Conservation (phyloP, 2,329 filamentous ascomycete genomes). For the Aureobasidium melanogenum region DNA sequence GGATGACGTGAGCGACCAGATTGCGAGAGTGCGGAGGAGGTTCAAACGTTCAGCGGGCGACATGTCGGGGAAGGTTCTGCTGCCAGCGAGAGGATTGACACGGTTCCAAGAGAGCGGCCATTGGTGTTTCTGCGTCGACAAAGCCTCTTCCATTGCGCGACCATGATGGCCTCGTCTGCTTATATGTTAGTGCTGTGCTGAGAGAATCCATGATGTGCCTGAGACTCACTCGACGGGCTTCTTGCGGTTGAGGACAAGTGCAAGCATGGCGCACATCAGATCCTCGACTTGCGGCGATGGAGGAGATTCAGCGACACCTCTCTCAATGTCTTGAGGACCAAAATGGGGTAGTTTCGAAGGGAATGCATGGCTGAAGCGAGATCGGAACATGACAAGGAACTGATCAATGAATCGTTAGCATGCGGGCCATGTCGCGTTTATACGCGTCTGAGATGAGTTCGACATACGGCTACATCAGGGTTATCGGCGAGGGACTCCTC, state of each 20-base stretch:
- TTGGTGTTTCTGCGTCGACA: constrained; percentile 74
- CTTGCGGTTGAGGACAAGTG: constrained; percentile 88
- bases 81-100: constrained; percentile 73
- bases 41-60: constrained; percentile 68
- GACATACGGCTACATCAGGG: constrained; percentile 80
- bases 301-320: constrained; percentile 65
- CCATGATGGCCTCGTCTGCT: constrained; percentile 81
- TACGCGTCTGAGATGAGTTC: constrained; percentile 17
- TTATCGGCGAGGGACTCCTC: constrained; percentile 87
- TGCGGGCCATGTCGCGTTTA: constrained; percentile 27
- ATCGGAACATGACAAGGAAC: constrained; percentile 98
- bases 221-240: constrained; percentile 84
- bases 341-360: constrained; percentile 81
- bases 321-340: constrained; percentile 90
- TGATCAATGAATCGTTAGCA: constrained; percentile 39
- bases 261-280: constrained; percentile 80
- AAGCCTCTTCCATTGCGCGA: constrained; percentile 86
- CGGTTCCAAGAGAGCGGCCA: constrained; percentile 81
- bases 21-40: constrained; percentile 69
- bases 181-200: not conserved
- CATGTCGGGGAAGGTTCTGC: constrained; percentile 75
- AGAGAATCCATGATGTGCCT: not conserved
- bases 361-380: constrained; percentile 83
- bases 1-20: constrained; percentile 86
- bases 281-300: constrained; percentile 81